Evolutionary conservation across 129 eudicot genomes (phyloP), one percentile per base, ranked within the genome.

Genomic region (Lactuca sativa): DNA sequence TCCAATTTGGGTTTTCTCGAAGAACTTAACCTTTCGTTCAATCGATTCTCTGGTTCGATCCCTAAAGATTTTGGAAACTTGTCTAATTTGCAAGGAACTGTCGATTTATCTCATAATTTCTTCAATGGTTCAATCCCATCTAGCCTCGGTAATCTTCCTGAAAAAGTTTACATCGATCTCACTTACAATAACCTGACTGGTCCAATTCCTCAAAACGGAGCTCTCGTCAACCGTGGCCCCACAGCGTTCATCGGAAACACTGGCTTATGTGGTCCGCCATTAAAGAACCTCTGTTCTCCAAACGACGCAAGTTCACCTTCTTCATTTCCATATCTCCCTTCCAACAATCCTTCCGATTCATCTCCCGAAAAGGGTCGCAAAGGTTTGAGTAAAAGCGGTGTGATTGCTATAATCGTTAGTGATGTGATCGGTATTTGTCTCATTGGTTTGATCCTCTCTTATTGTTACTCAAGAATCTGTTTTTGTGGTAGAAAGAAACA

Each of bases 151-250:
- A 86, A 90, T 54, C 95, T 93, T 71, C 99, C 99, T 21, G 99
- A 93, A 68, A 93, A 93, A 78, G 97, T 93, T 64, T 93, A 93
- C 69, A 90, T 93, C 59, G 99, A 93, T 78, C 89, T 93, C n/a
- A 90, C 99, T 80, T 85, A 86, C 56, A 93, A 93, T 56, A 80
- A 85, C 71, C 67, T 93, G 52, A 85, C 84, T 25, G 99, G 99
- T 12, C 82, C 95, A 30, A 93, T 93, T 56, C 99, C 99, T 2
- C 99, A 90, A 81, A 90, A 73, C 58, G 99, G 99, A 75, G 97
- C 97, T 77, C 73, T 93, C 3, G 88, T 93, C 31, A 93, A 93
- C 73, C 77, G 99, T 74, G 99, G 99, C 12, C 99, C 97, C 8
- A 93, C 99, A 8, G 99, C 99, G 13, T 93, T 93, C 70, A 87